Percentiles rank a stretch among this genome's conserved stretches.
Evolutionary conservation across 225 moss, liverwort and hornwort genomes (phyloP).

Genomic region (Rhytidiadelphus loreus): DNA sequence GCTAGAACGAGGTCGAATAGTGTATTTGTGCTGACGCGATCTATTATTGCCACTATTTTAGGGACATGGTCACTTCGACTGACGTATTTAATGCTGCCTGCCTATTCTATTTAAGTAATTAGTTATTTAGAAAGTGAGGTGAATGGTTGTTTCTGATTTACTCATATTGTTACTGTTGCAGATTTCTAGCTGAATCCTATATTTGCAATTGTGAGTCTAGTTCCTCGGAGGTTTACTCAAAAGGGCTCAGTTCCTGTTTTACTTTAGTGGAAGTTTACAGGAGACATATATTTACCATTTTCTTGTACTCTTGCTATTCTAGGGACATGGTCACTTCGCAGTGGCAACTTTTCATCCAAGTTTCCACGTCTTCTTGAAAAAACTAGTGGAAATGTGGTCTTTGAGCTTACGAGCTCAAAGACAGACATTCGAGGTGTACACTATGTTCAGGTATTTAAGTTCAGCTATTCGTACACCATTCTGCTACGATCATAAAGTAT

Average conservation of each 20-base stretch:
- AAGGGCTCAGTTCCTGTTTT: background rate
- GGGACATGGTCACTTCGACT: background rate
- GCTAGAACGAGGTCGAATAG: background rate
- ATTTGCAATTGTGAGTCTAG: background rate
- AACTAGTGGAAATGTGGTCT: conserved; percentile 72
- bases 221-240: background rate
- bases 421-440: conserved; percentile 89
- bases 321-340: conserved; percentile 80
- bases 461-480: background rate
- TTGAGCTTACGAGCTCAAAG: conserved; percentile 80
- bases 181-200: background rate
- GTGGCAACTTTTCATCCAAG: conserved; percentile 63
- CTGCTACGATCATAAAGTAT: background rate
- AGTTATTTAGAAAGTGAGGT: background rate
- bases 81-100: background rate
- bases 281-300: background rate
- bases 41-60: background rate
- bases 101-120: background rate
- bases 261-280: background rate
- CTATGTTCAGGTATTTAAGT: conserved; percentile 69
- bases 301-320: background rate
- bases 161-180: background rate
- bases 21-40: background rate
- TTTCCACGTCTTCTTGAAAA: conserved; percentile 62
- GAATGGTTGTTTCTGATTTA: background rate